phyloP scores from a whole-genome alignment of 345 rosid genomes.

The Pugionium cornutum region DNA sequence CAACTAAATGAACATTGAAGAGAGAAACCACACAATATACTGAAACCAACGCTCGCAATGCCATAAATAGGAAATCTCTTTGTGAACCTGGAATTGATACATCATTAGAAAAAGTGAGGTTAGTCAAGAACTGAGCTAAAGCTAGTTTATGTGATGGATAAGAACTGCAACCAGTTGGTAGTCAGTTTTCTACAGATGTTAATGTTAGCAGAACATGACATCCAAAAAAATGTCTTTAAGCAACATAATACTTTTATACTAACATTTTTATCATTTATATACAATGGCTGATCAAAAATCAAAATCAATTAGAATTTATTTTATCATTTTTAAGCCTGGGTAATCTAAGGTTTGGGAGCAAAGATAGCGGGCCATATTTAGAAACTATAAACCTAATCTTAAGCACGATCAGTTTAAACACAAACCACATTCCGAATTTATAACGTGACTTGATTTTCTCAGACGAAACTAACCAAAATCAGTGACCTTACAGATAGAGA shows the following conservation, averaged over 20 bases:
- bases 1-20: conserved; percentile 43
- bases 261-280: neutral
- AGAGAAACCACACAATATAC: conserved; percentile 46
- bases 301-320: neutral
- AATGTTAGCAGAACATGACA: conserved; percentile 6
- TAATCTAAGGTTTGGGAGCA: conserved; percentile 8
- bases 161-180: conserved; percentile 8
- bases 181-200: neutral
- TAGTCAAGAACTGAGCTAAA: neutral
- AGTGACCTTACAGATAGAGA: conserved; percentile 21
- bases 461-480: conserved; percentile 21
- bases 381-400: conserved; percentile 30
- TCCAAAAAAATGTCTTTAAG: neutral
- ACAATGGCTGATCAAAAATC: conserved; percentile 3
- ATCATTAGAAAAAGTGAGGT: conserved; percentile 15
- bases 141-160: neutral
- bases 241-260: neutral
- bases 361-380: conserved; percentile 11
- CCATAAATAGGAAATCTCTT: conserved; percentile 21
- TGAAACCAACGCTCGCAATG: conserved; percentile 46
- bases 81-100: conserved; percentile 21
- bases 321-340: neutral
- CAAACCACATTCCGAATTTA: conserved; percentile 7
- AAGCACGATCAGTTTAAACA: conserved; percentile 6
- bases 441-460: neutral